Evolutionary conservation across 148 eudicot genomes (phyloP), one percentile per base, ranked within the genome.

Genomic region (Silene conica): DNA sequence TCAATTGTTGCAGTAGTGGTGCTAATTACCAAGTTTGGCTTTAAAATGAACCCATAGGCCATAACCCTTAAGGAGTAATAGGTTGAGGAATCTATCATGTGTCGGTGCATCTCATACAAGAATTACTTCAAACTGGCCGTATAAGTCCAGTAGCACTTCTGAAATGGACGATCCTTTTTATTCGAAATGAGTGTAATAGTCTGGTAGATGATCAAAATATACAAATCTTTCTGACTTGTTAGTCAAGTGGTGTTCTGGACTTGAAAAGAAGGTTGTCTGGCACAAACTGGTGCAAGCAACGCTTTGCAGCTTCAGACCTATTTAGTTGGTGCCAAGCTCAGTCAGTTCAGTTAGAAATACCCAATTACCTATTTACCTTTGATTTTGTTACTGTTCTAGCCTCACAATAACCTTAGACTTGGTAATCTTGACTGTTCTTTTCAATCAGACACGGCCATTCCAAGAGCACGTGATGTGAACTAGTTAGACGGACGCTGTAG

Each of bases 211-310:
- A 22, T 67, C 54, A 4, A 64, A 1, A 73, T 59, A 41, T 14
- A 66, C 67, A 41, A 18, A 6, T 64, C 70, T 64, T 63, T 45
- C 75, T 54, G 55, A 68, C 70, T 34, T 16, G 23, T 69, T 72
- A 12, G 73, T 67, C 21, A 54, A 46, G 62, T 16, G 21, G 46
- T 19, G 12, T 31, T 34, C 21, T 48, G 7, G 48, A 14, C 50
- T 25, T 55, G 1, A 26, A 63, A 8, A 10, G 25, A 12, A 34
- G 48, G 38, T 45, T 73, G 43, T 13, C 55, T 50, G 55, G 55
- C 15, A 50, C 18, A 50, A 50, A 50, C 55, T 15, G 16, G 16
- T 7, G 55, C 16, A 13, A 50, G 2, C 55, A 50, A 50, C 16
- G 18, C 18, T 1, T 50, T 50, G 4, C 55, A 11, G 55, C 18